A percentile compares a stretch with the other conserved stretches of the same genome.
Conservation (phyloP, 108 stramenopile species). For the Schizochytrium sp. region DNA sequence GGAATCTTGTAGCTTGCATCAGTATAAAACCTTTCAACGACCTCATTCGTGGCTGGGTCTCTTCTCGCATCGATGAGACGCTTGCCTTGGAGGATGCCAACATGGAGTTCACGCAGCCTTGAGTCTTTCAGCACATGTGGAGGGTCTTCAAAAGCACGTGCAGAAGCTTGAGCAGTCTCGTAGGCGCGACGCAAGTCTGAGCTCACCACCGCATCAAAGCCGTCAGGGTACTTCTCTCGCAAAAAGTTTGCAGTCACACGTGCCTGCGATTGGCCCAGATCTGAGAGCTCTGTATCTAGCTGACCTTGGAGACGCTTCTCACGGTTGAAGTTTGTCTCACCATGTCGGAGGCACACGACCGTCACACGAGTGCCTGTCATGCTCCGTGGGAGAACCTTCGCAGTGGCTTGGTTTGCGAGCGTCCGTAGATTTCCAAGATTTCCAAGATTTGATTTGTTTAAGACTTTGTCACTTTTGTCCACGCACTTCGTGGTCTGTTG, state of each 20-base stretch:
- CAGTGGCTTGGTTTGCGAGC: too few relatives aligned
- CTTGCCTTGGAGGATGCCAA: background rate
- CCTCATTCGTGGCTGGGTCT: background rate
- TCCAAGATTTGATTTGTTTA: too few relatives aligned
- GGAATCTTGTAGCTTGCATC: background rate
- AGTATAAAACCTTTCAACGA: background rate
- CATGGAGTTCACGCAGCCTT: constrained; percentile 21
- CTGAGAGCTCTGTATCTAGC: constrained; percentile 60
- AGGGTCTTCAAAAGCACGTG: background rate
- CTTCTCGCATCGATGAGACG: background rate
- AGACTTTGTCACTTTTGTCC: too few relatives aligned
- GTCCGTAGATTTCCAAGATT: too few relatives aligned
- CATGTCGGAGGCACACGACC: constrained; percentile 45
- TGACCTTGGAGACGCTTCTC: constrained; percentile 55
- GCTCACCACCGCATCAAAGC: constrained; percentile 10
- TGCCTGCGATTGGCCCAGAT: constrained; percentile 30
- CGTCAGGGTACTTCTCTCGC: background rate
- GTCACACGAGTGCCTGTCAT: constrained; percentile 6
- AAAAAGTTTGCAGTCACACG: background rate
- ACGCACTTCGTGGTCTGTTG: too few relatives aligned
- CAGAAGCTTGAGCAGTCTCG: background rate
- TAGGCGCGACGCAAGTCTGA: constrained; percentile 36
- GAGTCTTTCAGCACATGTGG: background rate
- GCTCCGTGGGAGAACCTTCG: background rate
- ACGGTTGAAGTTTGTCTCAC: constrained; percentile 50